Percentiles rank a stretch among this genome's conserved stretches.
phyloP scores from a whole-genome alignment of 768 basidiomycete species.

The Chalciporus piperatus region DNA sequence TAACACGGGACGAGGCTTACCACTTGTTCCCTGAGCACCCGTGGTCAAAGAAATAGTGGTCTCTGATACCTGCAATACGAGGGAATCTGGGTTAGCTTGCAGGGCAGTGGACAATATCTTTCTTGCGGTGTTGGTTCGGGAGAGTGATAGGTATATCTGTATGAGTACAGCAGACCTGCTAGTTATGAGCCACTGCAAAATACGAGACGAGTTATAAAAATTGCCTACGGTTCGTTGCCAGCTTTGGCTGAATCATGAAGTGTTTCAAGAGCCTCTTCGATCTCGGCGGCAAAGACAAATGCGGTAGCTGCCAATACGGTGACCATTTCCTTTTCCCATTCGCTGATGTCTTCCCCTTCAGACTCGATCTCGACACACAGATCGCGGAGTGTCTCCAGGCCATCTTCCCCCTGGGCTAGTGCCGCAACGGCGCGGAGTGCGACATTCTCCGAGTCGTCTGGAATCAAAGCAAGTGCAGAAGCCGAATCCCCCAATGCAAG shows the following conservation, averaged over 20 bases:
- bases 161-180: constrained; percentile 75
- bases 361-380: constrained; percentile 83
- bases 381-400: constrained; percentile 81
- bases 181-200: not conserved
- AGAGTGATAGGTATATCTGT: constrained; percentile 88
- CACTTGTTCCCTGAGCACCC: constrained; percentile 62
- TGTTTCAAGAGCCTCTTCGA: constrained; percentile 91
- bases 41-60: constrained; percentile 75
- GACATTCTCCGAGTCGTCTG: constrained; percentile 57
- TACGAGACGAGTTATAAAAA: not conserved
- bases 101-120: constrained; percentile 83
- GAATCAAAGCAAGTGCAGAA: constrained; percentile 55
- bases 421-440: constrained; percentile 68
- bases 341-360: constrained; percentile 58
- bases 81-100: constrained; percentile 84
- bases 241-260: constrained; percentile 67
- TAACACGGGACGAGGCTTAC: constrained; percentile 29
- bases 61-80: constrained; percentile 87
- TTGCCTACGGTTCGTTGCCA: constrained; percentile 81
- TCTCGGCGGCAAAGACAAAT: constrained; percentile 78
- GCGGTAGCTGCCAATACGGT: constrained; percentile 84
- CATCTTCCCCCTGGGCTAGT: constrained; percentile 62
- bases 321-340: constrained; percentile 70
- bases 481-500: constrained; percentile 66
- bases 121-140: constrained; percentile 82